Conservation (phyloP, 2,329 filamentous ascomycete genomes). For the Sarocladium oryzae region DNA sequence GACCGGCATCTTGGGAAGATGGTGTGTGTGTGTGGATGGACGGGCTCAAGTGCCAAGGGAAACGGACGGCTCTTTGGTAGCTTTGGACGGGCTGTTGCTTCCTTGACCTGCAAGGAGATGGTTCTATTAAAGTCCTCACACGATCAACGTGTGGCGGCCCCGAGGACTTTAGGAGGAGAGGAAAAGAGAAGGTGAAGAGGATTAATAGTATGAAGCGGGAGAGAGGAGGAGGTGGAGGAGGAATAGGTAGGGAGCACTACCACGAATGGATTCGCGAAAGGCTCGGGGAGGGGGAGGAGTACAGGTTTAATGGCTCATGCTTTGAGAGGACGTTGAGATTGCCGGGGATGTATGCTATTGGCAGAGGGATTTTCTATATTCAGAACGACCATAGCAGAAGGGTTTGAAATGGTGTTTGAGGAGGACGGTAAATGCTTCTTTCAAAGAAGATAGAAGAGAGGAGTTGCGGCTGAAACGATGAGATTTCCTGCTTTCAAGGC, state of each 20-base stretch:
- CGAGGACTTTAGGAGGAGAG: background rate
- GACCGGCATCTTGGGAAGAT: constrained; percentile 16
- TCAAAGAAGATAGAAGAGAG: background rate
- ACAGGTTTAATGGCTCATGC: constrained; percentile 8
- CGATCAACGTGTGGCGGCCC: constrained; percentile 5
- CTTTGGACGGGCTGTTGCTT: background rate
- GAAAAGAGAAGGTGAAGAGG: background rate
- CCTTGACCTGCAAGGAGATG: constrained; percentile 8
- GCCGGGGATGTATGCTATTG: too few relatives aligned
- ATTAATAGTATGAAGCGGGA: background rate
- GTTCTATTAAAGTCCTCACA: background rate
- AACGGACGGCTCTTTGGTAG: background rate
- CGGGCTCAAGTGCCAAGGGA: constrained; percentile 8
- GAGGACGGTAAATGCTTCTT: background rate
- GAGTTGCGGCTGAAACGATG: constrained; percentile 2
- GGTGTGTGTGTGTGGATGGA: background rate
- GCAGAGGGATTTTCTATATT: constrained; percentile 2
- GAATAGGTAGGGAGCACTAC: constrained; percentile 1
- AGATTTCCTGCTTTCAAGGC: background rate
- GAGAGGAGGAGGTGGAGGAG: background rate
- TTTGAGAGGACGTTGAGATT: background rate
- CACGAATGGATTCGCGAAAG: constrained; percentile 7
- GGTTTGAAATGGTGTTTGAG: too few relatives aligned
- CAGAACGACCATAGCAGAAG: too few relatives aligned
- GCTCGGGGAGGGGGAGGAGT: constrained; percentile 2